These are phyloP conservation scores for Pseudozyma sp. DNA, from an alignment of 1,284 basidiomycete species.

Conservation along the genomic window DNA sequence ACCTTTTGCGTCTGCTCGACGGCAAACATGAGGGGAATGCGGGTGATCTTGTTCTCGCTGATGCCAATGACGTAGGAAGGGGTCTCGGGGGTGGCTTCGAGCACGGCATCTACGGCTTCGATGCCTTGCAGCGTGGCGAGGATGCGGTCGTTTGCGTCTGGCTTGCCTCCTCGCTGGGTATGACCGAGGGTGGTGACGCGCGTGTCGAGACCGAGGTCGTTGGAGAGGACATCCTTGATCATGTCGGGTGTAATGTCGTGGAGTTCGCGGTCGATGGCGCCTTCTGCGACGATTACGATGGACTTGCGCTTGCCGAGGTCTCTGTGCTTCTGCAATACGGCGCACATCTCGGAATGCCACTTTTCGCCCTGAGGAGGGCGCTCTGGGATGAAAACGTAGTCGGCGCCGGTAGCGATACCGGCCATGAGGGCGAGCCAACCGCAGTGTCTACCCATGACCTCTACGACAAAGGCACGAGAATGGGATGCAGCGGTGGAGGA, in stretches of 20 bases:
- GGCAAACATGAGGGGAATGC: conserved; percentile 90
- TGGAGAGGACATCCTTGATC: conserved; percentile 87
- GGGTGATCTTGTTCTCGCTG: conserved; percentile 92
- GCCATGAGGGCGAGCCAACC: conserved; percentile 96
- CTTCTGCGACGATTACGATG: conserved; percentile 97
- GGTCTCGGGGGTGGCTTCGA: conserved; percentile 88
- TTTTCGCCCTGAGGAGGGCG: conserved; percentile 80
- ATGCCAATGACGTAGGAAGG: conserved; percentile 98
- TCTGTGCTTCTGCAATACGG: conserved; percentile 88
- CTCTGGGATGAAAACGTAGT: conserved; percentile 98
- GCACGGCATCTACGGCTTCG: conserved; percentile 88
- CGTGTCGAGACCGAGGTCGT: conserved; percentile 90
- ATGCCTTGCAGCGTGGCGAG: conserved; percentile 93
- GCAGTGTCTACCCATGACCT: conserved; percentile 98
- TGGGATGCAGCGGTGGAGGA: conserved; percentile 96
- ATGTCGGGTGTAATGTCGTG: conserved; percentile 90
- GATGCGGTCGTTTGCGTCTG: conserved; percentile 92
- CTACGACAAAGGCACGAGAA: conserved; percentile 96
- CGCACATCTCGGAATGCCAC: conserved; percentile 94
- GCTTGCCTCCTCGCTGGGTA: conserved; percentile 92
- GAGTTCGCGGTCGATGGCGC: conserved; percentile 86
- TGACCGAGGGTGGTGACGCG: conserved; percentile 98
- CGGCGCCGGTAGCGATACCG: conserved; percentile 92
- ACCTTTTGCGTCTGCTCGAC: conserved; percentile 88
- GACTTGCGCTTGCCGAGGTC: conserved; percentile 94